Base-by-base conservation (phyloP, 345 rosid species). In the Pistacia vera region DNA sequence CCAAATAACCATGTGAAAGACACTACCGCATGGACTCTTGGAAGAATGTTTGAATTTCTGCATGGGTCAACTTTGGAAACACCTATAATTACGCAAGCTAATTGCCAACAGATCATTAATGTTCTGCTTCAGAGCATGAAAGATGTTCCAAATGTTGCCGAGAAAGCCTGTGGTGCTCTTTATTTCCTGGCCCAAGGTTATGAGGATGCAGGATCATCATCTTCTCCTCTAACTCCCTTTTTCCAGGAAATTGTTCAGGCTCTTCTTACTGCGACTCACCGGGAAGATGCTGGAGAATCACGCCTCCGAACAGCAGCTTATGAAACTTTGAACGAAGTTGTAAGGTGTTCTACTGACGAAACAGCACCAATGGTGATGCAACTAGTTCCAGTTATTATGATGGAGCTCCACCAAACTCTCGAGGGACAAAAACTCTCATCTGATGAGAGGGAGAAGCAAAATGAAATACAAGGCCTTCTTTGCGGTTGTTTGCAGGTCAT, bases 61-160 rank as follows among this genome's bases (percentile, higher is more conserved):
- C 93, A 88, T 77, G 93, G 96, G 73, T 91, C 93, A 70, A 81
- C 88, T 62, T 33, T 88, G 16, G 93, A 80, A 76, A 80, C 90
- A 59, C 90, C 92, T 12, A 83, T 91, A 75, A 88, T 91, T 65
- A 88, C 88, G 35, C 91, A 77, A 70, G 86, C 83, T 41, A 91
- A 91, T 86, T 91, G 96, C 81, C 96, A 91, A 77, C 96, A 88
- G 74, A 91, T 91, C 22, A 80, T 89, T n/a, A 89, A 90, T 4
- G 96, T 91, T 51, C 84, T 91, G 41, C 84, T 91, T 73, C 92
- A 89, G 73, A 78, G 89, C 74, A 91, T 91, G 93, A 89, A 86
- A 64, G 96, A 91, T 77, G 93, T 76, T 59, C 90, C 93, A 25
- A 90, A 90, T 84, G 93, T 88, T 61, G 91, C 93, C 0, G 93